phyloP scores from a whole-genome alignment of 78 protist species.

The Dictyostelium purpureum region DNA sequence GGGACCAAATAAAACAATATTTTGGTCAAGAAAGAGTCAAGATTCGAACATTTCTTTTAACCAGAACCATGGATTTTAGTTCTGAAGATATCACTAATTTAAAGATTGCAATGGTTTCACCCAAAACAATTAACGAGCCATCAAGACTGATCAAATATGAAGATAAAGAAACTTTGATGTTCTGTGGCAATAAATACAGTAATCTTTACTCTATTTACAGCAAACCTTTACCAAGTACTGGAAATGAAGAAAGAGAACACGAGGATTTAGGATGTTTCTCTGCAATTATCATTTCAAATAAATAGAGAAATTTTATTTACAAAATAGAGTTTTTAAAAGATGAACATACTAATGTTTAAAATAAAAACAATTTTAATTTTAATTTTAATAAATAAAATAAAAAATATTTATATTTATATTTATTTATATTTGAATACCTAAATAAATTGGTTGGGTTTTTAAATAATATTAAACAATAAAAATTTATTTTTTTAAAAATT shows the following conservation, averaged over 20 bases:
- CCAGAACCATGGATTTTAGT: not conserved
- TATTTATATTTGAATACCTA: no score
- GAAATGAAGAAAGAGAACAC: not conserved
- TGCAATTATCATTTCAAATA: not conserved
- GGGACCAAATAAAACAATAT: not conserved
- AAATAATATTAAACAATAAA: no score
- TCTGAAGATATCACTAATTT: no score
- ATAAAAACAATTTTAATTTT: no score
- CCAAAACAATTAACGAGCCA: not conserved
- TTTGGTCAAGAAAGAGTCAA: not conserved
- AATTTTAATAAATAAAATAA: no score
- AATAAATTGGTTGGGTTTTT: no score
- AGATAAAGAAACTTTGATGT: not conserved
- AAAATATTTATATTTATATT: no score
- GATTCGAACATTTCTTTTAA: not conserved
- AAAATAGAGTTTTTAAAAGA: no score
- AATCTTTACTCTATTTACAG: not conserved
- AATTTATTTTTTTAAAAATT: no score
- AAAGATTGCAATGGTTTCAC: not conserved
- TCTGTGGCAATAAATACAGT: not conserved
- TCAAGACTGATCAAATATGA: not conserved
- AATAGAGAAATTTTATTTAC: no score
- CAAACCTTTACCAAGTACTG: not conserved
- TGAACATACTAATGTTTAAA: no score
- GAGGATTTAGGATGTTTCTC: constrained; percentile 9